These are phyloP conservation scores for Cordyceps javanica DNA, from an alignment of 2,329 filamentous ascomycete genomes.

Conservation along the genomic window DNA sequence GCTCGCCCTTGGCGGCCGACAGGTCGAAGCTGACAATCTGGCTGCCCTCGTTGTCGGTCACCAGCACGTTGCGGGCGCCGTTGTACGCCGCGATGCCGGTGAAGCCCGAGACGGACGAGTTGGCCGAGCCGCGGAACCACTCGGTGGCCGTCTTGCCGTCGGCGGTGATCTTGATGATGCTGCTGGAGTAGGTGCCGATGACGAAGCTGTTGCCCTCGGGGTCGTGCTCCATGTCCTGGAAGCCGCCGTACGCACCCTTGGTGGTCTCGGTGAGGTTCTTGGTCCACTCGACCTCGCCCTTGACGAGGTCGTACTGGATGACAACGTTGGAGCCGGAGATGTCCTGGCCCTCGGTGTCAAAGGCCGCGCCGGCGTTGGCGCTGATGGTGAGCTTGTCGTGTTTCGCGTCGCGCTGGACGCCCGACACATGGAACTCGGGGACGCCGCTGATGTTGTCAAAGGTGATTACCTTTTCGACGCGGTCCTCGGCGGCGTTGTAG, in stretches of 20 bases:
- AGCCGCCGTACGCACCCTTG: slow-evolving; percentile 28
- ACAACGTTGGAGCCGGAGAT: slow-evolving; percentile 31
- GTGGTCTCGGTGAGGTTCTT: slow-evolving; percentile 27
- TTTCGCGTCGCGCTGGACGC: slow-evolving; percentile 27
- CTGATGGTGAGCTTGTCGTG: slow-evolving; percentile 29
- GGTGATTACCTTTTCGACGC: slow-evolving; percentile 19
- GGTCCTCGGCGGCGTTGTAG: neutral
- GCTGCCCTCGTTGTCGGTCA: slow-evolving; percentile 25
- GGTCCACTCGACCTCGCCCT: slow-evolving; percentile 23
- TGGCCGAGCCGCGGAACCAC: slow-evolving; percentile 25
- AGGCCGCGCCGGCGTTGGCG: slow-evolving; percentile 29
- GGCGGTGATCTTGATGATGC: slow-evolving; percentile 27
- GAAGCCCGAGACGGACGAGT: neutral
- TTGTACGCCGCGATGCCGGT: neutral
- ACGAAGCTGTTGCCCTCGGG: slow-evolving; percentile 29
- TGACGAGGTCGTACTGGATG: slow-evolving; percentile 27
- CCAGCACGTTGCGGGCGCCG: slow-evolving; percentile 22
- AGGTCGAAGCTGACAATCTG: slow-evolving; percentile 31
- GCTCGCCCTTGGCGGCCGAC: neutral
- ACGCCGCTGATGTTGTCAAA: slow-evolving; percentile 25
- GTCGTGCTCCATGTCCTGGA: slow-evolving; percentile 34
- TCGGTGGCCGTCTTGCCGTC: slow-evolving; percentile 21
- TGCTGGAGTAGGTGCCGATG: slow-evolving; percentile 31
- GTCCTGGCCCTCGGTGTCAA: slow-evolving; percentile 28
- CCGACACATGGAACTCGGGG: slow-evolving; percentile 20